Evolutionary conservation across 495 filamentous ascomycete species (phyloP).

Genomic region (Talaromyces nanjingensis): DNA sequence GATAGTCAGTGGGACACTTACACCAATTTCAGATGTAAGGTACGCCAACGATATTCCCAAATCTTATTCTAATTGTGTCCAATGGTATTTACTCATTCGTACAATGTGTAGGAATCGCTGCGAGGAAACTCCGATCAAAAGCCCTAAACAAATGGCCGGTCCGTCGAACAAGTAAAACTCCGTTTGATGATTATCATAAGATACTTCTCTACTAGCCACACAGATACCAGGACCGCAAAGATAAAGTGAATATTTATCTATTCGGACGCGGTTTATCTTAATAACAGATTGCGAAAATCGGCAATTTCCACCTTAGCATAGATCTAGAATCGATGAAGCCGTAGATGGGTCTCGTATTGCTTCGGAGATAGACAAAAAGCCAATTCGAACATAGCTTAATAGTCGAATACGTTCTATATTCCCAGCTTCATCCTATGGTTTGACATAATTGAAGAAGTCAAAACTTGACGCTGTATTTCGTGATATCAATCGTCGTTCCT

Average conservation of each 20-base stretch:
- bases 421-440: too few species aligned
- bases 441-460: neutral
- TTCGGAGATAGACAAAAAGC: neutral
- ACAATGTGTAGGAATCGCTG: neutral
- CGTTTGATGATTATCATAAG: neutral
- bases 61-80: neutral
- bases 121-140: constrained; percentile 1
- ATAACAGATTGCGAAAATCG: neutral
- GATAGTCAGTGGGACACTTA: neutral
- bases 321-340: neutral
- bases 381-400: neutral
- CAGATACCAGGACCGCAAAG: neutral
- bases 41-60: neutral
- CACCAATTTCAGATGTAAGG: neutral
- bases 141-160: neutral
- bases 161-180: neutral
- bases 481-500: neutral
- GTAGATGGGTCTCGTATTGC: neutral
- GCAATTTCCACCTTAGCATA: neutral
- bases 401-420: neutral
- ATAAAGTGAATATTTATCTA: neutral
- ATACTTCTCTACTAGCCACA: neutral
- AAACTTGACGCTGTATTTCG: neutral
- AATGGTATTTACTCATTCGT: neutral
- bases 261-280: neutral